Conservation (phyloP, 2,329 filamentous ascomycete species). For the Alternaria solani region DNA sequence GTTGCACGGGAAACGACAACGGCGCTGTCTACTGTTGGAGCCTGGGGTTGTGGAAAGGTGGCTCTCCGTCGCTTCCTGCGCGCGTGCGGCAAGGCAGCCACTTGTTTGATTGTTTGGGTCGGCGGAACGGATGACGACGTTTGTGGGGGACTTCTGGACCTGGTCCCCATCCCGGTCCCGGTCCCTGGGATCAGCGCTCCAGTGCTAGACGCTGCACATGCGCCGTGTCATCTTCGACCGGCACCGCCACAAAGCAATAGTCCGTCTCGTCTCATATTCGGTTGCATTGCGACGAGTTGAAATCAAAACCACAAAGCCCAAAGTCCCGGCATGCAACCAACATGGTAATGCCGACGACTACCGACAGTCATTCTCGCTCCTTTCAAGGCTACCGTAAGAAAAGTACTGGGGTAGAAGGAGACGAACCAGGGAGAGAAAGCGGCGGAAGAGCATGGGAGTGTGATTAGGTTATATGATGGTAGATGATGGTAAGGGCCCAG, state of each 20-base stretch:
- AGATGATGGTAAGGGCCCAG: neutral
- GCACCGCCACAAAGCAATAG: no score
- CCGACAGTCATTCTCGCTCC: neutral
- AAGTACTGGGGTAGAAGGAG: no score
- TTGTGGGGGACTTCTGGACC: conserved; percentile 5
- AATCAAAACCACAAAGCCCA: no score
- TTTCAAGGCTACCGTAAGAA: no score
- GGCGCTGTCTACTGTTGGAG: neutral
- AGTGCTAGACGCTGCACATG: neutral
- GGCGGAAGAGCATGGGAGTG: neutral
- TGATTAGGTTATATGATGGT: neutral
- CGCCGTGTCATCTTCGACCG: neutral
- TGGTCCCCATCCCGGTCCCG: neutral
- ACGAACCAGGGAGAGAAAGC: no score
- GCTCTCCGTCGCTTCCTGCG: conserved; percentile 15
- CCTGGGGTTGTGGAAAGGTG: conserved; percentile 6
- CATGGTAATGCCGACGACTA: neutral
- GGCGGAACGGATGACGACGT: conserved; percentile 31
- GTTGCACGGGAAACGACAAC: neutral
- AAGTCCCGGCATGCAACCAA: no score
- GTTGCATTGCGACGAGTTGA: no score
- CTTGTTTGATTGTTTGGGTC: conserved; percentile 6
- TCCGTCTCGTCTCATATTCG: no score
- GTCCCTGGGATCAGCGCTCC: conserved; percentile 14
- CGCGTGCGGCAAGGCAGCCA: conserved; percentile 9